A percentile compares a stretch with the other conserved stretches of the same genome.
Conservation (phyloP, 2,329 filamentous ascomycete species). For the Pestalotiopsis sp. region DNA sequence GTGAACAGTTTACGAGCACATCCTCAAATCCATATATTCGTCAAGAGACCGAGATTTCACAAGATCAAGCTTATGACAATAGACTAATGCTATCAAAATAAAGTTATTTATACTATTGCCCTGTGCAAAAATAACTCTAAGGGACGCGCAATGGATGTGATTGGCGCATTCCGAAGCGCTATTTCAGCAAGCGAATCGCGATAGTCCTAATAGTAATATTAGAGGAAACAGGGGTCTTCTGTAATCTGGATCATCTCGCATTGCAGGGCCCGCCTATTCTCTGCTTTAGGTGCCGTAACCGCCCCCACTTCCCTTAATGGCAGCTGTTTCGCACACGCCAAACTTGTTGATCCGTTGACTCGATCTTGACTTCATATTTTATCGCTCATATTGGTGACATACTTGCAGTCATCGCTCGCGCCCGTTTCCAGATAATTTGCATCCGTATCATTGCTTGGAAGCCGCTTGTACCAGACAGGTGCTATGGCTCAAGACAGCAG, state of each 20-base stretch:
- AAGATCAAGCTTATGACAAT: no score
- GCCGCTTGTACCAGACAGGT: not conserved
- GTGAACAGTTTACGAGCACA: no score
- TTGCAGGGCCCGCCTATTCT: not conserved
- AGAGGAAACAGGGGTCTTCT: not conserved
- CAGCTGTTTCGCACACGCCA: not conserved
- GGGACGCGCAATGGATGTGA: no score
- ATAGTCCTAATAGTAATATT: not conserved
- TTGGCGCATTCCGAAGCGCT: no score
- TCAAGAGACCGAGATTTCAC: no score
- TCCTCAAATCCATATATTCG: no score
- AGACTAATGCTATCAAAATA: no score
- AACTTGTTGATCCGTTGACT: not conserved
- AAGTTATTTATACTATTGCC: no score
- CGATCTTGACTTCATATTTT: not conserved
- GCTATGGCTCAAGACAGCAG: not conserved
- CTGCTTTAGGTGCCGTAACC: not conserved
- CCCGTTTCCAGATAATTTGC: no score
- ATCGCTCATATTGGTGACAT: not conserved
- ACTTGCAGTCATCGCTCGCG: not conserved
- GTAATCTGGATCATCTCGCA: not conserved
- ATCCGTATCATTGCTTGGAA: not conserved
- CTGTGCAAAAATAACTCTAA: no score
- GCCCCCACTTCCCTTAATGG: not conserved
- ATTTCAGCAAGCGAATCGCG: no score